These are phyloP conservation scores for Lasiodiplodia citricola DNA, from an alignment of 2,329 filamentous ascomycete species.

Conservation along the genomic window DNA sequence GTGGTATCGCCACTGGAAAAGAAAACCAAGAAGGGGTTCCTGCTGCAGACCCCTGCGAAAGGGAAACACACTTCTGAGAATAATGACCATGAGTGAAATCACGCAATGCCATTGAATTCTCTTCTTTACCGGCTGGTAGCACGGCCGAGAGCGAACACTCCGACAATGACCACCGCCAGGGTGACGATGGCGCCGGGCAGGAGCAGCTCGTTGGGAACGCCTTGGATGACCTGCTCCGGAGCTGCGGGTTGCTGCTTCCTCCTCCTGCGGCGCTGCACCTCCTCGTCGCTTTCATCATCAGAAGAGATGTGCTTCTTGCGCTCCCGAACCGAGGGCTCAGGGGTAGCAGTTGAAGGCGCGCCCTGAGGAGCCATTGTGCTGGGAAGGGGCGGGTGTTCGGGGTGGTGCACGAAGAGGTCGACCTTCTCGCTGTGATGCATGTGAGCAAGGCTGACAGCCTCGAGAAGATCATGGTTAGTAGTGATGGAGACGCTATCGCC, in stretches of 20 bases:
- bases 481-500: conserved; percentile 97
- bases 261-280: conserved; percentile 47
- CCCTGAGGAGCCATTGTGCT: conserved; percentile 64
- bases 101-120: neutral
- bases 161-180: conserved; percentile 91
- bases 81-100: neutral
- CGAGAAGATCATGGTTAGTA: conserved; percentile 88
- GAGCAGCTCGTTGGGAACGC: conserved; percentile 91
- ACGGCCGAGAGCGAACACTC: conserved; percentile 87
- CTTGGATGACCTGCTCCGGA: conserved; percentile 78
- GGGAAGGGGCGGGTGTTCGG: conserved; percentile 81
- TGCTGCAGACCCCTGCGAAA: neutral
- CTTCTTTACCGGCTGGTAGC: conserved; percentile 54
- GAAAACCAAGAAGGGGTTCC: neutral
- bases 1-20: conserved; percentile 15
- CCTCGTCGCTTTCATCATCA: conserved; percentile 63
- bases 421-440: conserved; percentile 86
- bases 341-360: conserved; percentile 55
- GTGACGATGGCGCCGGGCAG: conserved; percentile 93
- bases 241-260: conserved; percentile 53
- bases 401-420: conserved; percentile 94
- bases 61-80: neutral
- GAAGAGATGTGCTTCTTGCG: conserved; percentile 53
- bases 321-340: conserved; percentile 54
- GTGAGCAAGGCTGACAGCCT: conserved; percentile 84